Percentiles rank a stretch among this genome's conserved stretches.
These are phyloP conservation scores for Pedinophyceae sp. DNA, from an alignment of 139 green algal species.

Conservation along the genomic window DNA sequence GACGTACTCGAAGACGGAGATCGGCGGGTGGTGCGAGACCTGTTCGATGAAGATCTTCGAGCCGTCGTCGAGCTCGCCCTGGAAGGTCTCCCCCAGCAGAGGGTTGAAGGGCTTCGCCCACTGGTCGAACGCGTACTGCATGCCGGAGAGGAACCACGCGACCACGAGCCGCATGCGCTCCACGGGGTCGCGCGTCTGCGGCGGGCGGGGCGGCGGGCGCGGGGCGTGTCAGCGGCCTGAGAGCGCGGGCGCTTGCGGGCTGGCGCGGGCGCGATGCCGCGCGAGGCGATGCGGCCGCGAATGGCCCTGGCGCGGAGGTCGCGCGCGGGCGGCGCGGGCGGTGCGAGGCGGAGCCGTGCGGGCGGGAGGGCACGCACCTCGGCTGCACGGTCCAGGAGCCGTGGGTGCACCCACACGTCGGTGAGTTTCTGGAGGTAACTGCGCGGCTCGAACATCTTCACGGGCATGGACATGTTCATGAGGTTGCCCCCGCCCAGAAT, in stretches of 20 bases:
- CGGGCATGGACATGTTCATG: conserved; percentile 59
- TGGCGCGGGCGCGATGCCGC: too few species aligned
- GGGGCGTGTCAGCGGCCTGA: too few species aligned
- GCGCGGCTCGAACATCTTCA: conserved; percentile 67
- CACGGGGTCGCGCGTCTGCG: conserved; percentile 28
- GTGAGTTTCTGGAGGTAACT: conserved; percentile 72
- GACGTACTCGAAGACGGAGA: too few species aligned
- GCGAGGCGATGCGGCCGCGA: too few species aligned
- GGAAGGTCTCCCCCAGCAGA: conserved; percentile 73
- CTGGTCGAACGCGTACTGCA: conserved; percentile 29
- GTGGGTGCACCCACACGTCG: conserved; percentile 51
- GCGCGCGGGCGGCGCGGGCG: too few species aligned
- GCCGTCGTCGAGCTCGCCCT: conserved; percentile 38
- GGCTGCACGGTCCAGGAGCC: conserved; percentile 26
- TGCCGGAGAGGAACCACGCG: conserved; percentile 49
- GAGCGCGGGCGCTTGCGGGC: too few species aligned
- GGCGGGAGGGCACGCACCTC: too few species aligned
- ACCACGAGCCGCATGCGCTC: conserved; percentile 48
- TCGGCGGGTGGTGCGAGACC: conserved; percentile 58
- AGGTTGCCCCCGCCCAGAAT: conserved; percentile 58
- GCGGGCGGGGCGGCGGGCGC: too few species aligned
- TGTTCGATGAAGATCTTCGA: conserved; percentile 58
- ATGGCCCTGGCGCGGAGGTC: too few species aligned
- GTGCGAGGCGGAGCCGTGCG: too few species aligned
- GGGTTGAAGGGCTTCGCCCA: conserved; percentile 82